phyloP scores from a whole-genome alignment of 2,329 filamentous ascomycete genomes.

The Juglanconis oblonga region DNA sequence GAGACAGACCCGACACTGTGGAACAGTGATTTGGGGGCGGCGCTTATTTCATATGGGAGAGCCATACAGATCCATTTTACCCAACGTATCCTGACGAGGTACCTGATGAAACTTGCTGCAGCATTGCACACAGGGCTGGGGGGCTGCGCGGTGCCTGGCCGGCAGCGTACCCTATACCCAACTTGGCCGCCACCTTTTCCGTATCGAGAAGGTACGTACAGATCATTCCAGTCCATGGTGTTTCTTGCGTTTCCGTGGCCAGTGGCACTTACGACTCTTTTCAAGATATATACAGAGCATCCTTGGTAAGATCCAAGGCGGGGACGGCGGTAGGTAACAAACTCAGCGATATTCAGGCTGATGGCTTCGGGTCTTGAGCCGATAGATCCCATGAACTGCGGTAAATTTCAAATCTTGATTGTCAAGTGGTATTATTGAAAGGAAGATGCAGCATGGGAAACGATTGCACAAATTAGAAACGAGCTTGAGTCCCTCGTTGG shows the following conservation, averaged over 20 bases:
- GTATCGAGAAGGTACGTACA: no score
- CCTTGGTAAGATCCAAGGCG: no score
- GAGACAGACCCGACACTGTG: not conserved
- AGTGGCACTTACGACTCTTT: no score
- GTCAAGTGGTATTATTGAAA: not conserved
- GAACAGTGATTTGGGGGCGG: not conserved
- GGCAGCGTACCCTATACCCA: not conserved
- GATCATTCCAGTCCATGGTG: no score
- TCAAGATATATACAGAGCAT: no score
- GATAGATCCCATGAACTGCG: not conserved
- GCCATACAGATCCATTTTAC: not conserved
- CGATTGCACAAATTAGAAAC: not conserved
- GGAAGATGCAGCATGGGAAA: not conserved
- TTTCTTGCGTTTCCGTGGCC: no score
- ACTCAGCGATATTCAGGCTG: no score
- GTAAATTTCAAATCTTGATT: not conserved
- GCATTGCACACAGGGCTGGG: not conserved
- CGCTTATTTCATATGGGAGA: not conserved
- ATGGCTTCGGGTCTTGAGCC: not conserved
- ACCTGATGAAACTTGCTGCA: not conserved
- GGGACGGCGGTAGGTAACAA: no score
- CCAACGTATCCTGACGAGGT: not conserved
- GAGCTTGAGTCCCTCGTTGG: not conserved
- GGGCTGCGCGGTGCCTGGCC: not conserved
- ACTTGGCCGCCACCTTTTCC: no score